These are phyloP conservation scores for Monascus ruber DNA, from an alignment of 2,329 filamentous ascomycete genomes.

Conservation along the genomic window DNA sequence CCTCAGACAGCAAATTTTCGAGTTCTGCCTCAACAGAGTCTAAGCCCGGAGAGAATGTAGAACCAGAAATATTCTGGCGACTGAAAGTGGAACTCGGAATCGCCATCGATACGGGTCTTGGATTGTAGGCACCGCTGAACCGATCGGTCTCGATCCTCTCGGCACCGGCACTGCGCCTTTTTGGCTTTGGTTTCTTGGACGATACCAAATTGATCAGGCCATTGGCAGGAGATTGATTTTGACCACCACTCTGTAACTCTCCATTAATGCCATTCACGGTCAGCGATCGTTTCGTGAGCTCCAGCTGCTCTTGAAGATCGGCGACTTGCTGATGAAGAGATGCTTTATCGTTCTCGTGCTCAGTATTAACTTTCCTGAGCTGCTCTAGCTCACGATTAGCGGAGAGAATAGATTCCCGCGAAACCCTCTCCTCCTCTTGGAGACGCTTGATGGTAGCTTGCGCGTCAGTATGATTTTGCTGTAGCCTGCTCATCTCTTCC, in stretches of 20 bases:
- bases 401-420: constrained; percentile 69
- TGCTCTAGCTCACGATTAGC: constrained; percentile 73
- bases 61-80: constrained; percentile 61
- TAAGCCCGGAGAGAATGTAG: constrained; percentile 65
- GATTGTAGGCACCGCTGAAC: constrained; percentile 87
- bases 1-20: constrained; percentile 84
- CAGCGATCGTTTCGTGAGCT: constrained; percentile 66
- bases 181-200: constrained; percentile 84
- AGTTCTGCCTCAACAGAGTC: constrained; percentile 94
- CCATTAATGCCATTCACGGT: constrained; percentile 54
- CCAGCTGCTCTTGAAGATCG: constrained; percentile 85
- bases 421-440: constrained; percentile 82
- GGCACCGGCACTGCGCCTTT: constrained; percentile 71
- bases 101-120: constrained; percentile 92
- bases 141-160: constrained; percentile 78
- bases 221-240: constrained; percentile 45
- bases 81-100: constrained; percentile 44
- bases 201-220: constrained; percentile 94
- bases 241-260: constrained; percentile 54
- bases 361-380: constrained; percentile 61
- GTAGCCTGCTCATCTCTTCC: constrained; percentile 86
- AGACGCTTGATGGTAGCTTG: constrained; percentile 82
- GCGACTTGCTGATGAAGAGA: constrained; percentile 77
- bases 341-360: constrained; percentile 74
- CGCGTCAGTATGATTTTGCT: constrained; percentile 81